Conservation (phyloP, 1,284 basidiomycete species). For the Puccinia hordei region DNA sequence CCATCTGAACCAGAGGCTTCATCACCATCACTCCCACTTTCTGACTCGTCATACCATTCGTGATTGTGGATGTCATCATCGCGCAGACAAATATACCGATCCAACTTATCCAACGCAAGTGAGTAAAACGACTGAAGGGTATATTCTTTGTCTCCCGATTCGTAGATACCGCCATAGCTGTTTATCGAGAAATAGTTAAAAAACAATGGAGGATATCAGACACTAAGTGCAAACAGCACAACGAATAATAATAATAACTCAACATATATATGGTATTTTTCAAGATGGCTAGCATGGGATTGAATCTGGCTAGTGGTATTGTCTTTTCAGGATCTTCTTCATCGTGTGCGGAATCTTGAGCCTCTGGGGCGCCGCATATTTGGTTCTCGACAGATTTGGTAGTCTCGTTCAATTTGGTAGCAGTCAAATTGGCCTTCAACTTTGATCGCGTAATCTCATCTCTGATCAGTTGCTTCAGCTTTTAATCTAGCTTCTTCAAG, state of each 20-base stretch:
- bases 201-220: not conserved
- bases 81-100: constrained; percentile 72
- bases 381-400: not conserved
- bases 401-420: not conserved
- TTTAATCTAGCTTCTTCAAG: constrained; percentile 42
- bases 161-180: constrained; percentile 73
- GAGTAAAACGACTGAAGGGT: constrained; percentile 81
- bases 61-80: constrained; percentile 66
- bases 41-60: constrained; percentile 60
- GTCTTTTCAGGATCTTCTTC: constrained; percentile 72
- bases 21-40: constrained; percentile 56
- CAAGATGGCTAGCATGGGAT: constrained; percentile 84
- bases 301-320: constrained; percentile 78
- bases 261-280: constrained; percentile 83
- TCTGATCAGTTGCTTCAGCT: constrained; percentile 30
- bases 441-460: constrained; percentile 30
- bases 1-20: constrained; percentile 49
- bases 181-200: not conserved
- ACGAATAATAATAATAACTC: no score
- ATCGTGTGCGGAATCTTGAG: constrained; percentile 54
- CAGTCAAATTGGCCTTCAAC: constrained; percentile 3
- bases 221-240: not conserved
- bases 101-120: constrained; percentile 77
- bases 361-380: not conserved
- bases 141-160: constrained; percentile 76